Conservation (phyloP, 164 flowering plant genomes). For the Aristolochia contorta region DNA sequence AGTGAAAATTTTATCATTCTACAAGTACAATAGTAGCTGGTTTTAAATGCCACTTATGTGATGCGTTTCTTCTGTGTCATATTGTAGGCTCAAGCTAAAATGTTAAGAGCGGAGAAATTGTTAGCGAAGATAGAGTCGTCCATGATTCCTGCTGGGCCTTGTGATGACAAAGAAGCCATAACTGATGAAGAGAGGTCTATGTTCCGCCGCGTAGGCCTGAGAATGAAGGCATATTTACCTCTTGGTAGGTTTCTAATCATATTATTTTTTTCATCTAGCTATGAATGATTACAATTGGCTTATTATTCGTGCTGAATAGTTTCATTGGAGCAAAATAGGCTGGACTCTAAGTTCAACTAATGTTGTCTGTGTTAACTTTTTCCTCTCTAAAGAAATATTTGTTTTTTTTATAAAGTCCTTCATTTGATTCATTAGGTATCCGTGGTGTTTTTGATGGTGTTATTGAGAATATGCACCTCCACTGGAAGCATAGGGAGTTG, state of each 20-base stretch:
- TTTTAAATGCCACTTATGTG: too few relatives aligned
- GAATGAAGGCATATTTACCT: conserved; percentile 90
- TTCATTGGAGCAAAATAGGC: too few relatives aligned
- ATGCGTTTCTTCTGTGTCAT: too few relatives aligned
- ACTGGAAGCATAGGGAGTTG: conserved; percentile 96
- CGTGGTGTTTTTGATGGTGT: conserved; percentile 99
- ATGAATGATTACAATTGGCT: background rate
- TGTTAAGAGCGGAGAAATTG: conserved; percentile 68
- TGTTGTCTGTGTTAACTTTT: too few relatives aligned
- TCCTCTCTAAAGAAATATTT: too few relatives aligned
- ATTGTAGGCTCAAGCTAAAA: conserved; percentile 78
- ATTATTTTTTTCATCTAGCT: background rate
- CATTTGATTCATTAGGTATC: conserved; percentile 42
- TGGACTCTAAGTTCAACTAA: too few relatives aligned
- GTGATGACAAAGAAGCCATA: conserved; percentile 83
- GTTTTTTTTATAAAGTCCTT: background rate
- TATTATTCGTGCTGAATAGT: too few relatives aligned
- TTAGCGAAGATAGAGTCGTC: conserved; percentile 73
- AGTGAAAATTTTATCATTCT: too few relatives aligned
- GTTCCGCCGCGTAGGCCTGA: conserved; percentile 86
- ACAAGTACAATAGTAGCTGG: too few relatives aligned
- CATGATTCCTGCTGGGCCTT: conserved; percentile 79
- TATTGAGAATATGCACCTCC: conserved; percentile 97
- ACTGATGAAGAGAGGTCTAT: conserved; percentile 90
- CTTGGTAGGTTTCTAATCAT: conserved; percentile 42